Percentiles rank a stretch among this genome's conserved stretches.
Conservation (phyloP, 2,329 filamentous ascomycete genomes). For the Cordyceps tenuipes region DNA sequence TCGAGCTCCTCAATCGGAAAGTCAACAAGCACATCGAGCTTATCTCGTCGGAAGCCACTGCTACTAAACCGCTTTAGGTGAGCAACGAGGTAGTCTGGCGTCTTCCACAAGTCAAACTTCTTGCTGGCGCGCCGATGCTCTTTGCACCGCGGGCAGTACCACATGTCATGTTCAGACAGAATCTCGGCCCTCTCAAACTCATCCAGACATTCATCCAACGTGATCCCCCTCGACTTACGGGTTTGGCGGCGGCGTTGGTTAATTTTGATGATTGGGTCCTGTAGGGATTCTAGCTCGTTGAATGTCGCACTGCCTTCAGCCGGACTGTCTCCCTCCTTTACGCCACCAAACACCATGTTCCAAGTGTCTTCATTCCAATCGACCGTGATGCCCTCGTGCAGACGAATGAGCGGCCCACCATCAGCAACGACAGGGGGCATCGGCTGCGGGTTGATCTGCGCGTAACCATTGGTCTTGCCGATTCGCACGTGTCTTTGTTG, state of each 20-base stretch:
- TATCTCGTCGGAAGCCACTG: constrained; percentile 72
- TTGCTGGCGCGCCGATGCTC: constrained; percentile 88
- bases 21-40: constrained; percentile 83
- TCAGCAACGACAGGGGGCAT: constrained; percentile 31
- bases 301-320: constrained; percentile 55
- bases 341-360: constrained; percentile 58
- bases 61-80: constrained; percentile 95
- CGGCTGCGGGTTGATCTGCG: constrained; percentile 26
- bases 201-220: constrained; percentile 81
- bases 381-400: constrained; percentile 77
- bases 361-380: constrained; percentile 72
- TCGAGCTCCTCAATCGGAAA: constrained; percentile 87
- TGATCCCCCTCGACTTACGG: constrained; percentile 54
- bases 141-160: constrained; percentile 96
- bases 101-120: constrained; percentile 95
- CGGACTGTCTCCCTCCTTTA: constrained; percentile 21
- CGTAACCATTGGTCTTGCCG: constrained; percentile 29
- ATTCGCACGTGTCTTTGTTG: constrained; percentile 33
- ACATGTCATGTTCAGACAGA: constrained; percentile 89
- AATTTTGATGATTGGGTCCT: constrained; percentile 57
- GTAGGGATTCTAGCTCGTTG: constrained; percentile 40
- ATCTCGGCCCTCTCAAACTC: constrained; percentile 94
- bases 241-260: constrained; percentile 56
- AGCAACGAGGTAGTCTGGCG: constrained; percentile 87
- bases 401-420: constrained; percentile 60